Conservation (phyloP, 441 rosid species). For the Erysimum cheiri region DNA sequence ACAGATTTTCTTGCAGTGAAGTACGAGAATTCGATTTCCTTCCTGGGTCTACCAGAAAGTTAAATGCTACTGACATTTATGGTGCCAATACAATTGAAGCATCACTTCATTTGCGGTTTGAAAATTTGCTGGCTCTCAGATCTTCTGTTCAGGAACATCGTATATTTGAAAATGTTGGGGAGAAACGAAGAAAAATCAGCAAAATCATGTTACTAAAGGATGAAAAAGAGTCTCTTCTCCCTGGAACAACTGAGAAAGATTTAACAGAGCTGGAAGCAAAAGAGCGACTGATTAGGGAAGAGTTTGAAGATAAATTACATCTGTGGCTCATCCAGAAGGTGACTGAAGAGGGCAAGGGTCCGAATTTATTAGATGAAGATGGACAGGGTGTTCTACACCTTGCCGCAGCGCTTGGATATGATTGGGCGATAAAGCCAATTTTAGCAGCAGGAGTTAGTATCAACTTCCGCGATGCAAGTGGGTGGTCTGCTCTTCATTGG, state of each 20-base stretch:
- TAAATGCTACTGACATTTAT: constrained; percentile 51
- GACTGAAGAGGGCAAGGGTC: constrained; percentile 84
- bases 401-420: constrained; percentile 89
- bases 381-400: constrained; percentile 94
- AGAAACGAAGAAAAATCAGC: constrained; percentile 56
- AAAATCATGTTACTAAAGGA: constrained; percentile 69
- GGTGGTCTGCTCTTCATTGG: constrained; percentile 99
- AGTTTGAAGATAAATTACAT: constrained; percentile 64
- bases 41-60: constrained; percentile 53
- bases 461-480: constrained; percentile 92
- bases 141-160: constrained; percentile 46
- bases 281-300: constrained; percentile 55
- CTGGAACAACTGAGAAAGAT: constrained; percentile 47
- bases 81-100: constrained; percentile 50
- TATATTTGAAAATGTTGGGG: constrained; percentile 49
- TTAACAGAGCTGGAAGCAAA: constrained; percentile 46
- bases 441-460: constrained; percentile 75
- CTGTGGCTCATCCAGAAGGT: constrained; percentile 77
- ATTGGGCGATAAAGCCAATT: constrained; percentile 85
- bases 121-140: constrained; percentile 59
- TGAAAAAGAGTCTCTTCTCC: constrained; percentile 57
- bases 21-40: constrained; percentile 88
- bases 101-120: constrained; percentile 59
- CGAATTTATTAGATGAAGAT: constrained; percentile 65
- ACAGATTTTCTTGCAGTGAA: constrained; percentile 94